Evolutionary conservation across 176 grass and related monocot species (phyloP).

Genomic region (Poa annua): DNA sequence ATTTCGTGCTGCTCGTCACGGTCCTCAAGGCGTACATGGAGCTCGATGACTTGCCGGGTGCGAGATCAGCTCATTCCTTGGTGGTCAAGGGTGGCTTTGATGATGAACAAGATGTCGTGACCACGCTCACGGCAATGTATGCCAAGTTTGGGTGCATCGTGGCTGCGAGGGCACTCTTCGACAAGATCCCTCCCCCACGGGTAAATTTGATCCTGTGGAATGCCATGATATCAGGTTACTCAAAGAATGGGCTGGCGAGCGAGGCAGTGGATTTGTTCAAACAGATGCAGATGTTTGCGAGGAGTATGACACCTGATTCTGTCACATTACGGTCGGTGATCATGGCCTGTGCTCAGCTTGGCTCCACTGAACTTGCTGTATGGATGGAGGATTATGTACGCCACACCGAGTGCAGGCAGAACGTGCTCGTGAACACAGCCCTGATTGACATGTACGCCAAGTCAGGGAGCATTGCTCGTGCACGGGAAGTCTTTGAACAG

Average conservation of each 20-base stretch:
- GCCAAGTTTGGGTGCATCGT: constrained; percentile 58
- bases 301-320: constrained; percentile 49
- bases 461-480: constrained; percentile 57
- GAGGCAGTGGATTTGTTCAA: constrained; percentile 70
- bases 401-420: constrained; percentile 50
- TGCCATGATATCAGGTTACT: constrained; percentile 81
- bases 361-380: constrained; percentile 47
- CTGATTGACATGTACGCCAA: constrained; percentile 76
- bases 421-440: constrained; percentile 69
- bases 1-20: constrained; percentile 53
- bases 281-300: constrained; percentile 48
- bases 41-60: constrained; percentile 46
- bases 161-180: constrained; percentile 53
- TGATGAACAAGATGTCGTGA: constrained; percentile 57
- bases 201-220: constrained; percentile 76
- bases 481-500: constrained; percentile 50
- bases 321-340: constrained; percentile 63
- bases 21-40: constrained; percentile 75
- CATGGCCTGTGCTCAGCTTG: constrained; percentile 64
- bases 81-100: constrained; percentile 60
- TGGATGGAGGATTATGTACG: constrained; percentile 63
- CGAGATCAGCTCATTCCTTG: constrained; percentile 51
- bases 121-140: constrained; percentile 64
- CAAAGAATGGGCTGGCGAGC: constrained; percentile 61
- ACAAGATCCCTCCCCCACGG: constrained; percentile 28